Percentiles rank a stretch among this genome's conserved stretches.
These are phyloP conservation scores for Saccharomycopsis synnaedendra DNA, from an alignment of 805 yeast species.

Conservation along the genomic window DNA sequence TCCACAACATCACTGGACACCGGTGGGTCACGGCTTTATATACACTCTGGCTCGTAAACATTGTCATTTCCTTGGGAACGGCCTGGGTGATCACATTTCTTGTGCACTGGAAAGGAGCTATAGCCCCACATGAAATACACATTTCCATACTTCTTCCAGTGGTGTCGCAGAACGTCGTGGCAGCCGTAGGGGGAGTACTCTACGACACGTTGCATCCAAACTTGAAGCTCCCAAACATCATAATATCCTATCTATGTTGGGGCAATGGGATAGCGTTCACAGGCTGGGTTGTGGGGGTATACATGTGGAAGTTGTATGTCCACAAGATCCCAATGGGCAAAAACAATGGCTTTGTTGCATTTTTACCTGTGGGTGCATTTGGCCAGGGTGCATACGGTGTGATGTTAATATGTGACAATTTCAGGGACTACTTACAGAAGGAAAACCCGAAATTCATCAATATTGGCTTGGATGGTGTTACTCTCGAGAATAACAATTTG, in stretches of 20 bases:
- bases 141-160: constrained; percentile 59
- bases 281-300: constrained; percentile 40
- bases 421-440: constrained; percentile 17
- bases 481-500: constrained; percentile 18
- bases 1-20: constrained; percentile 27
- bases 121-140: constrained; percentile 32
- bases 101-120: constrained; percentile 26
- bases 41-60: constrained; percentile 67
- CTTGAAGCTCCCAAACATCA: constrained; percentile 40
- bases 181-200: constrained; percentile 58
- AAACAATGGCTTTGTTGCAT: constrained; percentile 46
- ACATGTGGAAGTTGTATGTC: constrained; percentile 46
- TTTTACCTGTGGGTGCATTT: constrained; percentile 71
- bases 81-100: constrained; percentile 53
- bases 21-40: constrained; percentile 40
- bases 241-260: constrained; percentile 52
- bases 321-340: constrained; percentile 46
- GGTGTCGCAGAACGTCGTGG: constrained; percentile 69
- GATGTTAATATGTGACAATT: constrained; percentile 39
- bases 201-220: constrained; percentile 31
- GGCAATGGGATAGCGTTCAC: constrained; percentile 57
- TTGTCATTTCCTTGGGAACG: constrained; percentile 39
- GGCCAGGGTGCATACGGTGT: constrained; percentile 80
- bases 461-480: constrained; percentile 7
- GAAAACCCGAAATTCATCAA: constrained; percentile 17